Percentiles rank a stretch among this genome's conserved stretches.
These are phyloP conservation scores for Saccharomycopsis capsularis DNA, from an alignment of 805 yeast species.

Conservation along the genomic window DNA sequence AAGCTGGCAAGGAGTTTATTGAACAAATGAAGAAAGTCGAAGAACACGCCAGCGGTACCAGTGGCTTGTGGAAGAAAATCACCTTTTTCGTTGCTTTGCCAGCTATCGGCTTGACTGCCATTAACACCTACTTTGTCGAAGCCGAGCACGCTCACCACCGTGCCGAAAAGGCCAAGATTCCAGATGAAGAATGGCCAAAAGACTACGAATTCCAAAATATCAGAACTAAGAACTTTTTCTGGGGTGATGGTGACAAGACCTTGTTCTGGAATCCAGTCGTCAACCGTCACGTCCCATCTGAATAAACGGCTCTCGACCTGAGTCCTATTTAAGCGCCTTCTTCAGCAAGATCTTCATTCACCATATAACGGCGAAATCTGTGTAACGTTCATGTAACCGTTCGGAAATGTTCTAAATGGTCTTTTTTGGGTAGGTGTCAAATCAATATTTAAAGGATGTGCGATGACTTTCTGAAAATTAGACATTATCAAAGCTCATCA, in stretches of 20 bases:
- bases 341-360: too few relatives aligned
- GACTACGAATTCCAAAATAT: slow-evolving; percentile 89
- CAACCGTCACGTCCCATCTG: slow-evolving; percentile 70
- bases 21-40: slow-evolving; percentile 54
- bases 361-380: background rate
- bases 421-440: too few relatives aligned
- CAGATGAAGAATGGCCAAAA: slow-evolving; percentile 89
- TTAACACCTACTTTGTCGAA: slow-evolving; percentile 78
- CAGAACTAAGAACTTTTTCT: slow-evolving; percentile 83
- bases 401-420: background rate
- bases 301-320: slow-evolving; percentile 21
- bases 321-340: too few relatives aligned
- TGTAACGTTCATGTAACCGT: background rate
- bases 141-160: slow-evolving; percentile 87
- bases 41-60: slow-evolving; percentile 74
- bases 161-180: slow-evolving; percentile 55
- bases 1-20: slow-evolving; percentile 66
- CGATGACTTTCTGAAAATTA: too few relatives aligned
- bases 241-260: slow-evolving; percentile 99
- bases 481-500: too few relatives aligned
- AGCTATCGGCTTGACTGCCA: slow-evolving; percentile 65
- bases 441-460: too few relatives aligned
- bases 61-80: slow-evolving; percentile 80
- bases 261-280: slow-evolving; percentile 91
- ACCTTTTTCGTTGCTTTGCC: slow-evolving; percentile 78